Evolutionary conservation across 192 early-diverging fungal species (phyloP), one percentile per base, ranked within the genome.

Genomic region (Phlyctochytrium planicorne): DNA sequence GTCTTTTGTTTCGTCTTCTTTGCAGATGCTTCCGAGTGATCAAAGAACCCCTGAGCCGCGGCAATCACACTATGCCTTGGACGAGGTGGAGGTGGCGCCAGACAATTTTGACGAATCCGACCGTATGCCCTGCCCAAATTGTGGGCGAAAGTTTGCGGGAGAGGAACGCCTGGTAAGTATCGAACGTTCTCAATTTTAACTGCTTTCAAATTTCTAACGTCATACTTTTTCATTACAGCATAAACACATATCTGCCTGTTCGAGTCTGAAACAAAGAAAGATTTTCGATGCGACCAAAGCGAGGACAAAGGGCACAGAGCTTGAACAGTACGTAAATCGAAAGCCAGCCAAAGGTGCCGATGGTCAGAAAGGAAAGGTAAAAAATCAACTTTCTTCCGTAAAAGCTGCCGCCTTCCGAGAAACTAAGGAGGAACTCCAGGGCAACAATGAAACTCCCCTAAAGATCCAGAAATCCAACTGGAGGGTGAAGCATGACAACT

Each of bases 231-330:
- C 29, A 34, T 60, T 32, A 23, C 40, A 80, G 80, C 75, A 78
- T 27, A 80, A 77, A 62, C 83, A 85, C 63, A 37, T 62, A 17
- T 61, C 14, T 1, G 80, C 78, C 16, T 85, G 83, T 67, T 29
- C 66, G 52, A 85, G 82, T 62, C 29, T 56, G 14, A 63, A 69
- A 47, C 50, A 61, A 1, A 70, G 83, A 3, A 82, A 82, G 61
- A 69, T 79, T 1, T 85, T 79, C 68, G 80, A 85, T 64, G 72
- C 76, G 32, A 73, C 63, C 23, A 76, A 76, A 35, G 75, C 76
- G 0, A 71, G 83, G 20, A 78, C 80, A 30, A 71, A 75, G 30
- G 83, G 83, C 1, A 85, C 83, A 10, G 83, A 85, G 32, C 60
- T 85, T 6, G 83, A 85, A 69, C 75, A 82, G 33, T 84, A 81